Evolutionary conservation across 2,329 filamentous ascomycete genomes (phyloP).

Genomic region (Botrytis paeoniae): DNA sequence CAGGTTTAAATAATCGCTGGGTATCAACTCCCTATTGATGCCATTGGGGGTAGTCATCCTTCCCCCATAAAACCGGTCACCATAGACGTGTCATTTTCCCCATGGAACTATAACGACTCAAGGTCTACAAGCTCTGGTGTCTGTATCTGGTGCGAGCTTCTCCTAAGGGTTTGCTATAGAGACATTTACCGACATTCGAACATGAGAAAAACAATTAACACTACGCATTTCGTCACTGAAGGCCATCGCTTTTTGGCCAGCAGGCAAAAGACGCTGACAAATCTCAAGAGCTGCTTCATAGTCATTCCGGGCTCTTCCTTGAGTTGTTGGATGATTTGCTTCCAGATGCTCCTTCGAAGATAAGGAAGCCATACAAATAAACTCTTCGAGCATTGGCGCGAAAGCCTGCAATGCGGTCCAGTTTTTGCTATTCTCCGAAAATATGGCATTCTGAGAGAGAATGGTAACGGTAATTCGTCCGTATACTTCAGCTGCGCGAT

Average conservation of each 20-base stretch:
- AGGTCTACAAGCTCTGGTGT: background rate
- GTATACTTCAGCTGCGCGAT: accelerated
- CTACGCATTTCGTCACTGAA: background rate
- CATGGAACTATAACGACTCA: background rate
- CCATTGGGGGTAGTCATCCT: too few species aligned
- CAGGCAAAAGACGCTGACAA: background rate
- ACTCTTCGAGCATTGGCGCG: background rate
- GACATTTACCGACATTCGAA: background rate
- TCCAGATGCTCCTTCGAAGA: background rate
- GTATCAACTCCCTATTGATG: too few species aligned
- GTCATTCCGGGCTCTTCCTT: background rate
- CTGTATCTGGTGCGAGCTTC: background rate
- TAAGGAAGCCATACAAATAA: background rate
- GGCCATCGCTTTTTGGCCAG: background rate
- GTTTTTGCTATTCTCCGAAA: background rate
- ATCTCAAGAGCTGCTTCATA: background rate
- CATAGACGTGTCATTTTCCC: accelerated
- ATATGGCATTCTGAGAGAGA: background rate
- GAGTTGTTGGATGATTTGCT: background rate
- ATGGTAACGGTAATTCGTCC: background rate
- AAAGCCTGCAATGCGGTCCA: background rate
- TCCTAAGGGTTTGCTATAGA: background rate
- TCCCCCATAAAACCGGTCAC: background rate
- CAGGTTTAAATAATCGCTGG: too few species aligned
- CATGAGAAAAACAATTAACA: background rate